phyloP scores from a whole-genome alignment of 306 rosid genomes.

The Cicer cuneatum region DNA sequence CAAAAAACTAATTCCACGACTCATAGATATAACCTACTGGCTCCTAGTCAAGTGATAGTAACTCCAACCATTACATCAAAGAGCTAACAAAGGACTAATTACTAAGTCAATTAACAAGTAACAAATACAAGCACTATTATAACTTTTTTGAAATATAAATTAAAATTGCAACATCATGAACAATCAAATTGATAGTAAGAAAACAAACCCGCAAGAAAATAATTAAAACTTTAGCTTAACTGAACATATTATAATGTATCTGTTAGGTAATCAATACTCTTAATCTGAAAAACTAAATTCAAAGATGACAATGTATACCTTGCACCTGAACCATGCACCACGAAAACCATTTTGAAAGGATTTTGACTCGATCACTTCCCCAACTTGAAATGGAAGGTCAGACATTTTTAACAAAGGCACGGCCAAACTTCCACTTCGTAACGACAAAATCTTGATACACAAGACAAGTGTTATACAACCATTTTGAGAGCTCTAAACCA shows the following conservation, averaged over 20 bases:
- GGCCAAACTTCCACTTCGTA: not conserved
- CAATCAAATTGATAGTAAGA: not conserved
- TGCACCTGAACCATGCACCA: constrained; percentile 89
- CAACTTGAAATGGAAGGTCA: constrained; percentile 63
- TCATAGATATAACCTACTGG: not conserved
- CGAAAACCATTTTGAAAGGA: constrained; percentile 67
- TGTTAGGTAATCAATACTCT: not conserved
- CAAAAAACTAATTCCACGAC: not conserved
- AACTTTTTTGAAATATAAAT: not conserved
- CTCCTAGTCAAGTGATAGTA: not conserved
- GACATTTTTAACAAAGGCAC: constrained; percentile 19
- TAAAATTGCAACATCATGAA: not conserved
- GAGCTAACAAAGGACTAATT: not conserved
- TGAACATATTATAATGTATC: constrained; percentile 1
- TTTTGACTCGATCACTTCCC: constrained; percentile 62
- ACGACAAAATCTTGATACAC: not conserved
- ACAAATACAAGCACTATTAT: not conserved
- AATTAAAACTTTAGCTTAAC: not conserved
- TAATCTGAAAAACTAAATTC: not conserved
- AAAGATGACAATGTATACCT: constrained; percentile 56
- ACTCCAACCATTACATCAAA: not conserved
- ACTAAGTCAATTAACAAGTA: constrained; percentile 4
- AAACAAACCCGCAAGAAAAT: not conserved
- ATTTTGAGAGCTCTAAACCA: not conserved
- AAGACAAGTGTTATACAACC: constrained; percentile 14